These are phyloP conservation scores for Ilyonectria destructans DNA, from an alignment of 2,329 filamentous ascomycete species.

Conservation along the genomic window DNA sequence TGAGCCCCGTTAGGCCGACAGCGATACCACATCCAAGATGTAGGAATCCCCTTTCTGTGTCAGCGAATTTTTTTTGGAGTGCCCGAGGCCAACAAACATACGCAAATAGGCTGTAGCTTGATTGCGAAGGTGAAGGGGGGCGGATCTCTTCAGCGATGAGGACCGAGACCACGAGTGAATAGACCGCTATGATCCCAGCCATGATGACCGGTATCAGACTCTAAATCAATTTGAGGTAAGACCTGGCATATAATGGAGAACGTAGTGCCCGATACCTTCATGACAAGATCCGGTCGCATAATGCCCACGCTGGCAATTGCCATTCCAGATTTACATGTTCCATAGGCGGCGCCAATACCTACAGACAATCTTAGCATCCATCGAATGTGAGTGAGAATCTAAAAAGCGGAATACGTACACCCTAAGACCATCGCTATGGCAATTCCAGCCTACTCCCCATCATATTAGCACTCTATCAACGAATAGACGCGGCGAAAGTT, in stretches of 20 bases:
- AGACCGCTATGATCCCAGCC: constrained; percentile 99
- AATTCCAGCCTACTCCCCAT: constrained; percentile 76
- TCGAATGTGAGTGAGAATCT: constrained; percentile 27
- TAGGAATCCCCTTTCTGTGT: constrained; percentile 81
- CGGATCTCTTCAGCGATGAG: constrained; percentile 93
- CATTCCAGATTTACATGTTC: constrained; percentile 90
- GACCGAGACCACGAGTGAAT: constrained; percentile 96
- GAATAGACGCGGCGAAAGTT: constrained; percentile 10
- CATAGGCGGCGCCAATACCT: constrained; percentile 85
- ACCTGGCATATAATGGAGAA: neutral
- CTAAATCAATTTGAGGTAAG: constrained; percentile 59
- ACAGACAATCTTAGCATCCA: constrained; percentile 46
- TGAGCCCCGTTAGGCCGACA: constrained; percentile 92
- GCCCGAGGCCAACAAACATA: constrained; percentile 60
- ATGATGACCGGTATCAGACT: constrained; percentile 93
- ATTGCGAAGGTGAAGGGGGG: constrained; percentile 70
- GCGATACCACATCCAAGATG: constrained; percentile 92
- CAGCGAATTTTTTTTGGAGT: constrained; percentile 27
- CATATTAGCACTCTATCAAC: constrained; percentile 45
- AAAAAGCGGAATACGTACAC: constrained; percentile 66
- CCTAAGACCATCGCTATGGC: constrained; percentile 88
- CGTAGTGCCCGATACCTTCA: constrained; percentile 76
- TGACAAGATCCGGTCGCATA: constrained; percentile 88
- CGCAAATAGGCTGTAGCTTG: constrained; percentile 87
- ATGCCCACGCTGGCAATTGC: constrained; percentile 89